Evolutionary conservation across 129 eudicot species (phyloP).

Genomic region (Smallanthus sonchifolius): DNA sequence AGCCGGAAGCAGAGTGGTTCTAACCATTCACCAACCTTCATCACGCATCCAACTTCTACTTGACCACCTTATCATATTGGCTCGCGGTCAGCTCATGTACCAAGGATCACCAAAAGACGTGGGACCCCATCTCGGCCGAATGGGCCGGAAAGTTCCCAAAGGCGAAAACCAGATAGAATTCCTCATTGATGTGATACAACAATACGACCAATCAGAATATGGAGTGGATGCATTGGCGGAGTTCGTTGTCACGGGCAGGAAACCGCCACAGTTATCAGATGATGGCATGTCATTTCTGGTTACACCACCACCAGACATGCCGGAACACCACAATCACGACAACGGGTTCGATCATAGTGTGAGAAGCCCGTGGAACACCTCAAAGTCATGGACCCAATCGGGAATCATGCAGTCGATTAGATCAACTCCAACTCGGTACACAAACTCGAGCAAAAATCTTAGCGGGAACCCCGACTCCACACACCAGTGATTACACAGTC

Average conservation of each 20-base stretch:
- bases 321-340: conserved; percentile 26
- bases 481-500: conserved; percentile 67
- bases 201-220: conserved; percentile 64
- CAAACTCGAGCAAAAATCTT: conserved; percentile 35
- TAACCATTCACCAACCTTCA: conserved; percentile 77
- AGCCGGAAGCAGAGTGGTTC: conserved; percentile 65
- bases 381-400: conserved; percentile 64
- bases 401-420: conserved; percentile 41
- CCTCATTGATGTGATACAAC: conserved; percentile 72
- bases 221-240: conserved; percentile 69
- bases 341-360: conserved; percentile 54
- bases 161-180: conserved; percentile 66
- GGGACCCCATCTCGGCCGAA: conserved; percentile 42
- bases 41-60: conserved; percentile 53
- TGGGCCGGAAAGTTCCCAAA: conserved; percentile 60
- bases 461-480: conserved; percentile 58
- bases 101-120: conserved; percentile 84
- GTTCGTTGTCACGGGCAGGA: conserved; percentile 66
- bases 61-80: conserved; percentile 69
- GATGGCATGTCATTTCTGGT: conserved; percentile 32
- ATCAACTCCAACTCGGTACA: conserved; percentile 45
- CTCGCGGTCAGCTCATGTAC: conserved; percentile 83
- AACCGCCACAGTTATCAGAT: conserved; percentile 52
- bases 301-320: conserved; percentile 36
- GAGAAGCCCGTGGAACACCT: conserved; percentile 71